Base-by-base conservation (phyloP, 257 asterid species). In the Hygrophila difformis region DNA sequence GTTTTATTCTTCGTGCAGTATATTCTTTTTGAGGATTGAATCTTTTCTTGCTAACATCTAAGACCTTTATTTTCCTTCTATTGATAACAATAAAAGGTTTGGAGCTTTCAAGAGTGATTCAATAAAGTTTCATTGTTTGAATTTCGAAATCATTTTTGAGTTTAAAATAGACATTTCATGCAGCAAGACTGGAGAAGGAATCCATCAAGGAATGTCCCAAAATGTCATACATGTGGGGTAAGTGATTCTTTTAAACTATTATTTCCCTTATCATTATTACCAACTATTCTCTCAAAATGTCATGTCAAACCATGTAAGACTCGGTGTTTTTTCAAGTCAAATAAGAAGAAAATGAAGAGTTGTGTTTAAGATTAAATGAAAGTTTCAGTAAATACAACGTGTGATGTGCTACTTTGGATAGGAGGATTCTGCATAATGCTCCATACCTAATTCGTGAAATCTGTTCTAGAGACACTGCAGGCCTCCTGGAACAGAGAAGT, bases 401-500 rank as follows among this genome's bases (percentile, higher is more conserved):
- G 31, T 26, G 8, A 26, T 26, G n/a, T n/a, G n/a, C 8, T 20
- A 8, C 20, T 8, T 14, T 13, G n/a, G 22, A 7, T 21, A 21
- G 14, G 38, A 24, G n/a, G n/a, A 15, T 41, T 54, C 22, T 37
- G 14, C 29, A 33, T 5, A 20, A 8, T 36, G 0, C 15, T 21
- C 37, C 7, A 12, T n/a, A 28, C 35, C 20, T 75, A 68, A 68
- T 44, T 47, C 50, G 35, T 66, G 55, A 59, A 59, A 23, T 67
- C 37, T 49, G 44, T 59, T 58, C 44, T 82, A 79, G 96, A 66
- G 50, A 42, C 56, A 39, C 54, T 65, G 81, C 71, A 82, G 77
- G 61, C 81, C 80, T 61, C 63, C 66, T 49, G 97, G 94, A 63
- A 82, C 81, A 26, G 81, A 75, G 72, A 17, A 69, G n/a, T 62